A percentile compares a stretch with the other conserved stretches of the same genome.
These are phyloP conservation scores for Leishmania martiniquensis DNA, from an alignment of 208 protist species.

Conservation along the genomic window DNA sequence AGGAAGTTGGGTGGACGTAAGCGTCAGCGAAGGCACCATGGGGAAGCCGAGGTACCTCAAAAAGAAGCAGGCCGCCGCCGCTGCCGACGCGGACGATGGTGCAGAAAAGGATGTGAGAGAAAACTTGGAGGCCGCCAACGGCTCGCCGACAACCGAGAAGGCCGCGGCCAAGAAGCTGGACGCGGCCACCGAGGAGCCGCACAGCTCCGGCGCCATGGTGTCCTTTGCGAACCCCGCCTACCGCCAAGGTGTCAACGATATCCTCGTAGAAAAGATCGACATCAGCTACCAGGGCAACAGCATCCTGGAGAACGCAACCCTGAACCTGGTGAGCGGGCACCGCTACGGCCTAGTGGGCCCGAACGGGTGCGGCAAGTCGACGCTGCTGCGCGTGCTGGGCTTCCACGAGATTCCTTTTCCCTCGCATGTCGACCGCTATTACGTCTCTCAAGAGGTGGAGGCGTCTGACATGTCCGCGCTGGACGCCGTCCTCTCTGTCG, in stretches of 20 bases:
- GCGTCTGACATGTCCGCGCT: constrained; percentile 83
- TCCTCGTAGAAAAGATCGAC: constrained; percentile 89
- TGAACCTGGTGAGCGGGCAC: constrained; percentile 83
- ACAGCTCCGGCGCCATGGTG: constrained; percentile 83
- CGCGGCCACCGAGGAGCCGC: constrained; percentile 26
- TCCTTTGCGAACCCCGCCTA: constrained; percentile 83
- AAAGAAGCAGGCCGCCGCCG: constrained; percentile 71
- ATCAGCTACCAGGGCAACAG: constrained; percentile 88
- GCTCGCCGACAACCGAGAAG: constrained; percentile 4
- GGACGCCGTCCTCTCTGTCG: constrained; percentile 82
- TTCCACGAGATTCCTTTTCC: constrained; percentile 94
- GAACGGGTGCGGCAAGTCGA: constrained; percentile 95
- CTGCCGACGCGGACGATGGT: constrained; percentile 29
- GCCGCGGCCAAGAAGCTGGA: constrained; percentile 5
- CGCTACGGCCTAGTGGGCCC: constrained; percentile 91
- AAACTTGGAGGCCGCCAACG: constrained; percentile 28
- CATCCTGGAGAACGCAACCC: constrained; percentile 86
- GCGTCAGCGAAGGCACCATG: constrained; percentile 30
- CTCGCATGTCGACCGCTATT: constrained; percentile 94
- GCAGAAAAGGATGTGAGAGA: constrained; percentile 8
- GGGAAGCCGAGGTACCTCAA: constrained; percentile 86
- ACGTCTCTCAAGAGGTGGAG: constrained; percentile 97
- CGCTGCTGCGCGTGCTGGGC: constrained; percentile 86
- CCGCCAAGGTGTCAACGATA: constrained; percentile 85
- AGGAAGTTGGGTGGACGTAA: no score